Conservation (phyloP, 2,329 filamentous ascomycete species). For the Didymella sp. region DNA sequence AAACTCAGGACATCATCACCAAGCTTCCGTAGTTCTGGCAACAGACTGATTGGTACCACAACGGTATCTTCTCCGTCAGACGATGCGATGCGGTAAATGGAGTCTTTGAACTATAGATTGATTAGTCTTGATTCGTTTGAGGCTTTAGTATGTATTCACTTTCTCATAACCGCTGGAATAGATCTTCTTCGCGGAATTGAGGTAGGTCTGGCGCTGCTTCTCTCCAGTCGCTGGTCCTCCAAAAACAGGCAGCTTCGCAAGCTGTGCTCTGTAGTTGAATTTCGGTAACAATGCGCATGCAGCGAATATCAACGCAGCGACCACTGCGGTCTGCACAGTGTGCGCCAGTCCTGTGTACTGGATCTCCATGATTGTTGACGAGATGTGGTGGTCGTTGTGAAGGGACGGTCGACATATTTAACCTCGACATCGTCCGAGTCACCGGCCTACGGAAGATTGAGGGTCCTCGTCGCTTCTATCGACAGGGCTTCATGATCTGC, state of each 20-base stretch:
- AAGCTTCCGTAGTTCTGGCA: slow-evolving; percentile 44
- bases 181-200: slow-evolving; percentile 33
- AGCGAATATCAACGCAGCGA: slow-evolving; percentile 37
- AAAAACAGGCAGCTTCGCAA: slow-evolving; percentile 37
- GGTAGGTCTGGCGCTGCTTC: slow-evolving; percentile 32
- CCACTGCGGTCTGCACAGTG: slow-evolving; percentile 31
- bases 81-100: slow-evolving; percentile 32
- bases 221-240: slow-evolving; percentile 19
- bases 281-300: slow-evolving; percentile 31
- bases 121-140: slow-evolving; percentile 12
- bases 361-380: slow-evolving; percentile 25
- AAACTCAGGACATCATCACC: slow-evolving; percentile 46
- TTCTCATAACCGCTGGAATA: slow-evolving; percentile 41
- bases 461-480: neutral
- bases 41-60: slow-evolving; percentile 37
- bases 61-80: slow-evolving; percentile 33
- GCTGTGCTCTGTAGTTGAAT: slow-evolving; percentile 29
- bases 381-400: neutral
- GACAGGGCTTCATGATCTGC: slow-evolving; percentile 1
- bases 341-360: slow-evolving; percentile 29
- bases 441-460: neutral
- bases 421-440: neutral
- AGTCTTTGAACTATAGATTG: slow-evolving; percentile 37
- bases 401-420: slow-evolving; percentile 5
- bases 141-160: slow-evolving; percentile 14